These are phyloP conservation scores for Penicillium flavigenum DNA, from an alignment of 495 filamentous ascomycete genomes.

Conservation along the genomic window DNA sequence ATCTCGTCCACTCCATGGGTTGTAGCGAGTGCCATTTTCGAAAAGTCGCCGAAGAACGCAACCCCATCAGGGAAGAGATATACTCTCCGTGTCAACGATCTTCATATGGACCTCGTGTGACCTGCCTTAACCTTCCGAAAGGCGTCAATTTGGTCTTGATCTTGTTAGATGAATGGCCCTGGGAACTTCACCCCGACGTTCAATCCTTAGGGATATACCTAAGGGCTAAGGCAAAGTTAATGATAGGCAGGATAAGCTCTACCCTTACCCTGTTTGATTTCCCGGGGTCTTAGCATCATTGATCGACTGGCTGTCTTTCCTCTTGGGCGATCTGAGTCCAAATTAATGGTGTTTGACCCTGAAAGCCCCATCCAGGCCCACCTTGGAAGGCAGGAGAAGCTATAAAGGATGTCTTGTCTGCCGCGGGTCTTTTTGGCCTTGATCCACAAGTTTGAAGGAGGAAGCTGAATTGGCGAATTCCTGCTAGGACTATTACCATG, in stretches of 20 bases:
- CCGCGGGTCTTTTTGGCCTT: not conserved
- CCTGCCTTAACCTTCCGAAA: not conserved
- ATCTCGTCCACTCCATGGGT: not conserved
- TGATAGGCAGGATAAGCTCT: slow-evolving; percentile 1
- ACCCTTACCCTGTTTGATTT: slow-evolving; percentile 6
- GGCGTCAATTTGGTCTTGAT: not conserved
- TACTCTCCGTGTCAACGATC: not conserved
- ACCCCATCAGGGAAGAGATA: slow-evolving; percentile 1
- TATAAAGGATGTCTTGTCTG: slow-evolving; percentile 16
- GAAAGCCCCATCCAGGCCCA: slow-evolving; percentile 19
- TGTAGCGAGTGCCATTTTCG: not conserved
- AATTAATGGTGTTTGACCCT: slow-evolving; percentile 1
- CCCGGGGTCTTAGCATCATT: slow-evolving; percentile 19
- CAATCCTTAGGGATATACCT: not conserved
- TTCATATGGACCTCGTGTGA: slow-evolving; percentile 3
- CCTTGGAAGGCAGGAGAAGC: not conserved
- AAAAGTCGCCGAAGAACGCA: slow-evolving; percentile 8
- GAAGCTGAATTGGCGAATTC: not conserved
- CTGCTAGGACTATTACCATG: slow-evolving; percentile 25
- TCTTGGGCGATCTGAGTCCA: not conserved
- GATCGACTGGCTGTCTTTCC: slow-evolving; percentile 17
- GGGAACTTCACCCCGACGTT: not conserved
- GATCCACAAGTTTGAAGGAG: not conserved
- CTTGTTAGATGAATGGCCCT: not conserved
- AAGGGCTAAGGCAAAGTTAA: not conserved